Evolutionary conservation across 2,329 filamentous ascomycete genomes (phyloP), one percentile per base, ranked within the genome.

Genomic region (Aureobasidium sp.): DNA sequence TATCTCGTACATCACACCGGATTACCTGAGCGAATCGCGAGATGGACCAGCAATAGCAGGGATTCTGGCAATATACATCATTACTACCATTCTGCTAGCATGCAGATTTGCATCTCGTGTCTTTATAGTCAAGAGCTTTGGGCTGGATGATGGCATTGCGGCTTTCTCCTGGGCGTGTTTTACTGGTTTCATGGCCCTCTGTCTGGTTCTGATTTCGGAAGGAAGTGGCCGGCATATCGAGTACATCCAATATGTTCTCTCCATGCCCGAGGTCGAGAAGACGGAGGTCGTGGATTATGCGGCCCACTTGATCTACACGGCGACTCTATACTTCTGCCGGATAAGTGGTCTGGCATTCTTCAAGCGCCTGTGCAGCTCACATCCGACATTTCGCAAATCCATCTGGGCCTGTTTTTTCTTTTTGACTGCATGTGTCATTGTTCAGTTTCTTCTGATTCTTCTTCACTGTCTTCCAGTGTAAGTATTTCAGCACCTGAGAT

Each of bases 341-440:
- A 61, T 78, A 1, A 79, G 76, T 0, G 76, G 76, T 56, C 64
- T 79, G 4, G 74, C 76, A 0, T 77, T 79, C 53, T 79, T 78
- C 61, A 66, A 69, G 47, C 72, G 75, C 3, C 64, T 79, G 3
- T 72, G 71, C 56, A 65, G 64, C 4, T 60, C 71, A 19, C 65
- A 74, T 60, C 48, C 62, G 37, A 58, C 63, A 24, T 68, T 75
- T 6, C 61, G 62, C 4, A 50, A 67, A 3, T 59, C 66, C 4
- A 74, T 75, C 40, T 51, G 47, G 10, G 55, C 34, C 14, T 53
- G 64, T 61, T 64, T 66, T 17, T 67, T 59, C 3, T 56, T 74
- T 29, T 59, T 77, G 17, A 57, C 72, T 29, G 68, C 65, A 6
- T 72, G 71, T 0, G 78, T 69, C 44, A 55, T 79, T 1, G 71